phyloP scores from a whole-genome alignment of 345 rosid species.

The Salix purpurea region DNA sequence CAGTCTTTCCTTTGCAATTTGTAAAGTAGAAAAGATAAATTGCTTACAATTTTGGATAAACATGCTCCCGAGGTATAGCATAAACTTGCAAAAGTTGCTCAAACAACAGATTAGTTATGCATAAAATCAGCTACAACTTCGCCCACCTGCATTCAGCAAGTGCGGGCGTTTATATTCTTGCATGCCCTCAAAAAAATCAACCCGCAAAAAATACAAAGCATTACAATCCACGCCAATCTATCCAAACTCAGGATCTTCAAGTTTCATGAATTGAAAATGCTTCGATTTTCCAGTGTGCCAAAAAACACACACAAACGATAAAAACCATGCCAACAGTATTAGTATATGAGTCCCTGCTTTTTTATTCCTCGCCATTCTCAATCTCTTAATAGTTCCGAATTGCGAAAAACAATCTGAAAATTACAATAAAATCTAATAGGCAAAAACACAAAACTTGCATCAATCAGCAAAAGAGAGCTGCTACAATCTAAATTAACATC shows the following conservation, averaged over 20 bases:
- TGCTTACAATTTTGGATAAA: conserved; percentile 79
- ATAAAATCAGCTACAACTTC: conserved; percentile 87
- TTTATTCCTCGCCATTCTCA: conserved; percentile 79
- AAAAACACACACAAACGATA: background rate
- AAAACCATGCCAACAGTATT: background rate
- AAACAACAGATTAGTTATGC: conserved; percentile 71
- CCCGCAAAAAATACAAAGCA: background rate
- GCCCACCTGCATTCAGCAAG: conserved; percentile 59
- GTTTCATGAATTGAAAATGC: conserved; percentile 88
- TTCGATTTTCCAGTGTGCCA: conserved; percentile 88
- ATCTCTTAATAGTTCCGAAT: conserved; percentile 76
- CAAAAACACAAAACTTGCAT: background rate
- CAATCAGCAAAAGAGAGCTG: background rate
- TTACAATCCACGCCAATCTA: conserved; percentile 20
- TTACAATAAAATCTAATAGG: background rate
- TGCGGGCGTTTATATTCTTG: background rate
- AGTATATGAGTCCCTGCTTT: conserved; percentile 37
- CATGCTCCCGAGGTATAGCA: conserved; percentile 58
- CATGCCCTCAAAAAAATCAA: conserved; percentile 7
- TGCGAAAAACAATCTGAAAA: conserved; percentile 66
- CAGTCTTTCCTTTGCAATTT: background rate
- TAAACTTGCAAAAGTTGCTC: conserved; percentile 83
- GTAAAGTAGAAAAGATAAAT: background rate
- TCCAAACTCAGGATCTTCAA: conserved; percentile 59
- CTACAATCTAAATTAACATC: background rate